Base-by-base conservation (phyloP, 164 flowering plant species). In the Magnolia changhungtana region DNA sequence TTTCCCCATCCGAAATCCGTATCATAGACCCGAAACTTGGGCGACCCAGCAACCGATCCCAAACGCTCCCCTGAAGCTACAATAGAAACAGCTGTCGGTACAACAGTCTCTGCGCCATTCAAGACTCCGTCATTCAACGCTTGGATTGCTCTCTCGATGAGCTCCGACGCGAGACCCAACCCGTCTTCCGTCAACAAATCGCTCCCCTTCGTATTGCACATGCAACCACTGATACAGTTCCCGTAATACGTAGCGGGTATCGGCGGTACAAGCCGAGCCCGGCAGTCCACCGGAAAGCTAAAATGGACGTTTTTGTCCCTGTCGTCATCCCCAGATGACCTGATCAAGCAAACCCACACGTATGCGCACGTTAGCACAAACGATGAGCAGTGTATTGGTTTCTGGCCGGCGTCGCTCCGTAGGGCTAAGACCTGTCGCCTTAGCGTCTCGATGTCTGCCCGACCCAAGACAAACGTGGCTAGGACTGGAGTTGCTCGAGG, bases 1-100 rank as follows among this genome's bases (percentile, higher is more conserved):
- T 77, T 75, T n/a, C 88, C 88, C 86, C 86, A 86, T 21, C 86
- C 88, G 23, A 83, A 86, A 83, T 89, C 85, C 6, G 75, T 71
- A 50, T 74, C 84, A 37, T 87, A 87, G 14, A 83, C 68, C 55
- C 68, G 74, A 18, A 87, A 81, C 59, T 76, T 72, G 7, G 87
- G 81, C 9, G 91, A 89, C 19, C 88, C 90, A 0, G 86, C 67
- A 84, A 21, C 24, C 8, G 16, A 81, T 83, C 1, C 49, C 63
- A 14, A 77, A 5, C 4, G 27, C 20, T 20, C 50, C 50, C 31
- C 69, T 9, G 2, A 23, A 23, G 1, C 24, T 23, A 23, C 37
- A 4, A 37, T 4, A 21, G 7, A 23, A 50, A 8, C 14, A 1
- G 16, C 20, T 24, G 69, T 72, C n/a, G 67, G 7, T 14, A 72